A percentile compares a stretch with the other conserved stretches of the same genome.
Conservation (phyloP, 2,329 filamentous ascomycete species). For the Tricladium varicosporioides region DNA sequence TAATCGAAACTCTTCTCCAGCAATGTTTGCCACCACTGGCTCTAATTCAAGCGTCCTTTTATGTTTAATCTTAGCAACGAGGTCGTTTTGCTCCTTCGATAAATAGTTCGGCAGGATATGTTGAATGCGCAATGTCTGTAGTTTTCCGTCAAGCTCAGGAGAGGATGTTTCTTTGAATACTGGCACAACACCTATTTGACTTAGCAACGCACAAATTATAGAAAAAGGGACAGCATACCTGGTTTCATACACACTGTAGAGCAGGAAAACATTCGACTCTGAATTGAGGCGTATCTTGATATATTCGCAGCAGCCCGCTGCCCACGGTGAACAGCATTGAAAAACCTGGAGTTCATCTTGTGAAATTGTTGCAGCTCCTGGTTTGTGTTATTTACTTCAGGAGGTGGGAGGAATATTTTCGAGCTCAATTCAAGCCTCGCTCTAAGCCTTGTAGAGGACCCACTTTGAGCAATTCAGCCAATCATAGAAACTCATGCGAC, state of each 20-base stretch:
- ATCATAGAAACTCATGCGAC: slow-evolving; percentile 21
- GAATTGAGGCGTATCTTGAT: background rate
- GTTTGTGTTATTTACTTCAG: too few species aligned
- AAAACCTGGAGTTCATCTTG: too few species aligned
- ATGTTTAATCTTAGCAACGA: slow-evolving; percentile 49
- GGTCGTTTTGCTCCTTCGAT: slow-evolving; percentile 48
- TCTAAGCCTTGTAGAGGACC: background rate
- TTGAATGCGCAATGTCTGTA: slow-evolving; percentile 53
- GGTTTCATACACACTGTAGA: slow-evolving; percentile 25
- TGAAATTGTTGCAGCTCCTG: too few species aligned
- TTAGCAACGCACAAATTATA: background rate
- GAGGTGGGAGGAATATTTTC: background rate
- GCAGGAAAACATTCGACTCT: slow-evolving; percentile 28
- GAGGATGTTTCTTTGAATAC: slow-evolving; percentile 50
- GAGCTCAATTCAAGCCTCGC: background rate
- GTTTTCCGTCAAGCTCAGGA: slow-evolving; percentile 50
- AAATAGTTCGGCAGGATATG: slow-evolving; percentile 64
- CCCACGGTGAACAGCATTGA: too few species aligned
- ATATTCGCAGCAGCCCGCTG: too few species aligned
- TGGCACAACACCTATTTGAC: slow-evolving; percentile 26
- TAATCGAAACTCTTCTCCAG: slow-evolving; percentile 43
- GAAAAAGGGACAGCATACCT: slow-evolving; percentile 19
- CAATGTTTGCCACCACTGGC: slow-evolving; percentile 57
- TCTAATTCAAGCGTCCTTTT: slow-evolving; percentile 50
- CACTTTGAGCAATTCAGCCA: slow-evolving; percentile 6